These are phyloP conservation scores for Vaccinium myrtillus DNA, from an alignment of 148 eudicot species.

Conservation along the genomic window DNA sequence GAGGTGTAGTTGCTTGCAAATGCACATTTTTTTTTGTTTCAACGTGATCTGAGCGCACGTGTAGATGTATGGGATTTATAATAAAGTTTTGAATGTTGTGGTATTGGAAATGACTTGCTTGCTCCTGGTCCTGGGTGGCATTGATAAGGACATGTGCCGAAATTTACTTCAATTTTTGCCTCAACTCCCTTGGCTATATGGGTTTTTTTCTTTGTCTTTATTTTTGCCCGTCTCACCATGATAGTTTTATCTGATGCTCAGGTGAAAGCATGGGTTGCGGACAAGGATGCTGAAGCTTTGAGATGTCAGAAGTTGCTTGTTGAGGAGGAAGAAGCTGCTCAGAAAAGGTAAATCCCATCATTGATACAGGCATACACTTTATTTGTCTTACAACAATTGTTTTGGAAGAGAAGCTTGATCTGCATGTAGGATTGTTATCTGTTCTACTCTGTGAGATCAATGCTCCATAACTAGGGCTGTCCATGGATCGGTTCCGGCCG, in stretches of 20 bases:
- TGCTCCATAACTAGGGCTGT: not conserved
- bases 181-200: not conserved
- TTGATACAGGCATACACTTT: not conserved
- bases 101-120: too few relatives aligned
- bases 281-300: constrained; percentile 93
- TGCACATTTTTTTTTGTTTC: not conserved
- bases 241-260: constrained; percentile 20
- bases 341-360: constrained; percentile 56
- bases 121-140: not conserved
- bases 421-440: not conserved
- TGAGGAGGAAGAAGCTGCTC: constrained; percentile 99
- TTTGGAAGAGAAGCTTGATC: not conserved
- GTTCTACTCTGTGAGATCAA: not conserved
- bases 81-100: not conserved
- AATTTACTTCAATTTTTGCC: not conserved
- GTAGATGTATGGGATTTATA: not conserved
- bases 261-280: constrained; percentile 94
- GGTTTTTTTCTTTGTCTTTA: not conserved
- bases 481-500: too few relatives aligned
- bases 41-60: not conserved
- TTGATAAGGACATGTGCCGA: not conserved
- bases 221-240: not conserved
- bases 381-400: not conserved
- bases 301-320: constrained; percentile 92
- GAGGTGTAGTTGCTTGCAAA: not conserved